Evolutionary conservation across 176 grass and related monocot species (phyloP).

Genomic region (Elymus sibiricus): DNA sequence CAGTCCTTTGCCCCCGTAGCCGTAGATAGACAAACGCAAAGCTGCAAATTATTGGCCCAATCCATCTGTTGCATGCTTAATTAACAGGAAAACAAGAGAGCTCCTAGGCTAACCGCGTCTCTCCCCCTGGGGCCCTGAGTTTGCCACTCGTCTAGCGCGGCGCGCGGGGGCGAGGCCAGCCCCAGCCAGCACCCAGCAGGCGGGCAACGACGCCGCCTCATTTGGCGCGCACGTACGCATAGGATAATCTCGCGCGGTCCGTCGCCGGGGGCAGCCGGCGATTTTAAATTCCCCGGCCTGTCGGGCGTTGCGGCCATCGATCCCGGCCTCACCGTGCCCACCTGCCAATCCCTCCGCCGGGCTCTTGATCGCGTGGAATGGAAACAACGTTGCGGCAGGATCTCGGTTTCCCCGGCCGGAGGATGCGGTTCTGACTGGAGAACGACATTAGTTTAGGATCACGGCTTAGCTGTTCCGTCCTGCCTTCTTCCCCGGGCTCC

Average conservation of each 20-base stretch:
- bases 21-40: not conserved
- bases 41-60: not conserved
- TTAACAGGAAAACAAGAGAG: not conserved
- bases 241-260: not conserved
- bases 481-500: conserved; percentile 25
- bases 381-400: not conserved
- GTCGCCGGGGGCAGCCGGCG: not conserved
- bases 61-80: not conserved
- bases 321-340: not conserved
- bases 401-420: not conserved
- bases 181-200: too few species aligned
- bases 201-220: conserved; percentile 16
- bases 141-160: not conserved
- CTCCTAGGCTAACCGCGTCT: not conserved
- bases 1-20: not conserved
- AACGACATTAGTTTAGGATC: conserved; percentile 15
- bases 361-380: not conserved
- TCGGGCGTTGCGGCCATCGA: conserved; percentile 37
- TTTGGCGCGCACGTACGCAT: conserved; percentile 18
- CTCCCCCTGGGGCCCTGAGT: not conserved
- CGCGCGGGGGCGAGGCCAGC: not conserved
- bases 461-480: not conserved
- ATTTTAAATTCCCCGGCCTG: conserved; percentile 26
- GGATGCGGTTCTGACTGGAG: not conserved
- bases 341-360: not conserved